Base-by-base conservation (phyloP, 2,329 filamentous ascomycete genomes). In the Neonectria neomacrospora region DNA sequence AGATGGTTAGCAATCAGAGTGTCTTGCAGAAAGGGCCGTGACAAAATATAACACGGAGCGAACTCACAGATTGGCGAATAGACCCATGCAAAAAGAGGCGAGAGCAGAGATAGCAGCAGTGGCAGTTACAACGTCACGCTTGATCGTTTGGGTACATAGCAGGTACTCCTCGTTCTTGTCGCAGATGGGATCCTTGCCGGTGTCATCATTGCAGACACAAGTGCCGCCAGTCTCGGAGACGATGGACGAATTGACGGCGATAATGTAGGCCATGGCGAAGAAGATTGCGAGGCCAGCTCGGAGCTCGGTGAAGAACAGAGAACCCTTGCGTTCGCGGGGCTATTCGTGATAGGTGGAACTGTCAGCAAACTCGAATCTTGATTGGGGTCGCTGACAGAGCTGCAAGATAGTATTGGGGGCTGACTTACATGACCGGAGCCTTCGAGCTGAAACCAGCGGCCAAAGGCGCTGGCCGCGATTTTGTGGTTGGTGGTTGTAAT, bases 211-310 rank as follows among this genome's bases (percentile, higher is more conserved):
- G 75, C 92, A 96, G 32, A 93, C 87, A 71, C 92, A 96, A 18
- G 91, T 93, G 59, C 92, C 92, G 66, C 90, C 90, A 9, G 84
- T 87, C 65, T 92, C 86, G 51, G 90, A 85, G 50, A 84, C 82
- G 67, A 85, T 85, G 66, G 79, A 80, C 11, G 81, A 78, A 71
- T 87, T 83, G 69, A 86, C 84, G 65, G 84, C 81, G 67, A 86
- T 81, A 64, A 86, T 86, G 73, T 85, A 85, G 65, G 80, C 80
- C 80, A 86, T 84, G 70, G 86, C 86, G 76, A 92, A 91, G 79
- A 94, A 93, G 75, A 91, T 94, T 26, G 92, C 92, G 39, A 96
- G 80, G 51, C 93, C 93, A 63, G 91, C 93, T 65, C 93, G 90
- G 57, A 96, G 83, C 80, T 97, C 93, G 52, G 93, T 96, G 73